Evolutionary conservation across 306 rosid genomes (phyloP), one percentile per base, ranked within the genome.

Genomic region (Castanospermum australe): DNA sequence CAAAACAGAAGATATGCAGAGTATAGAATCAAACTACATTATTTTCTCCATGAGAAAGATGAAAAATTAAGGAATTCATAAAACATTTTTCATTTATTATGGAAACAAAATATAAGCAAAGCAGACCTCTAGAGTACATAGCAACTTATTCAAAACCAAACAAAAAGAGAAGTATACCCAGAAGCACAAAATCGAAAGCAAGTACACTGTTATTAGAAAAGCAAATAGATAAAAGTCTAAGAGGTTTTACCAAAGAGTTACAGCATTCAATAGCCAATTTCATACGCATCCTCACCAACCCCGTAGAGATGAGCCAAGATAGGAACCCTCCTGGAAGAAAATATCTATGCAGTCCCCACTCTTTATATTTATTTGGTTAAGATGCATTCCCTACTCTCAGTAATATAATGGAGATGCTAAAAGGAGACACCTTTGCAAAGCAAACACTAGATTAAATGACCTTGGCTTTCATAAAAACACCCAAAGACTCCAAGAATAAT

Each of bases 11-110:
- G 22, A 62, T 35, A 59, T 45, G 17, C 28, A 25, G 48, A 24
- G 24, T 20, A 14, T 45, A 14, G 13, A 24, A 1, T 14, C 3
- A 54, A 21, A 18, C 30, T 1, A 2, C 61, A 0, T 1, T n/a
- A 15, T 11, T 59, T 67, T 47, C 81, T 38, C 41, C 15, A 63
- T 59, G 73, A 67, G 13, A 73, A 25, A 14, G 22, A 71, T 50
- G 6, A 1, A 50, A 72, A 81, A 66, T 13, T 36, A 57, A 84
- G 38, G 30, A 70, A 25, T 25, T 30, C 77, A 81, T 63, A 17
- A 71, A 25, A 61, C 12, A 55, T 55, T 67, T 77, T 72, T n/a
- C 54, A 44, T 67, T 32, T 55, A 51, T 65, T 21, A 33, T 15
- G 30, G 61, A 63, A n/a, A 17, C 17, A 30, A 71, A 65, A 62